These are phyloP conservation scores for Coniochaeta ligniaria DNA, from an alignment of 2,329 filamentous ascomycete genomes.

Conservation along the genomic window DNA sequence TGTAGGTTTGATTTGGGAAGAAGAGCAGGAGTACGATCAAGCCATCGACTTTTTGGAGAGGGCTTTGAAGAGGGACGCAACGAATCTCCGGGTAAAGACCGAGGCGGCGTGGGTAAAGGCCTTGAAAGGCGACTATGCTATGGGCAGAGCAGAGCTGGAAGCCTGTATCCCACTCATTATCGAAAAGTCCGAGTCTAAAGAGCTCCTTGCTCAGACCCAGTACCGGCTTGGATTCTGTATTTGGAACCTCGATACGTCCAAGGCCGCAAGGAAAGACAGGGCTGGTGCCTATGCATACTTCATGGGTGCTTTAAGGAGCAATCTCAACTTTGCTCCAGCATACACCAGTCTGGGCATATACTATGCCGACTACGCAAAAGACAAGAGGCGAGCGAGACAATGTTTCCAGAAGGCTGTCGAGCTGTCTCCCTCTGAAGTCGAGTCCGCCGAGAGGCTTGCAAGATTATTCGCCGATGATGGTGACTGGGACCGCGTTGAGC, in stretches of 20 bases:
- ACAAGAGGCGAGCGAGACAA: constrained; percentile 77
- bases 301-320: constrained; percentile 74
- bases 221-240: constrained; percentile 83
- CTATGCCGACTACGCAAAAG: constrained; percentile 85
- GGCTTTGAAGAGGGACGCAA: constrained; percentile 64
- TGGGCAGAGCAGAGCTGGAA: constrained; percentile 63
- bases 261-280: constrained; percentile 68
- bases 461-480: constrained; percentile 79
- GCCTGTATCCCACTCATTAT: constrained; percentile 60
- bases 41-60: constrained; percentile 75
- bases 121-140: constrained; percentile 66
- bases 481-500: constrained; percentile 95
- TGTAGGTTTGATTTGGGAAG: constrained; percentile 84
- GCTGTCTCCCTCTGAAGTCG: constrained; percentile 76
- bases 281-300: constrained; percentile 75
- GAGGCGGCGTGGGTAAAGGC: constrained; percentile 93
- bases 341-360: constrained; percentile 89
- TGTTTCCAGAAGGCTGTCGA: constrained; percentile 98
- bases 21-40: constrained; percentile 79
- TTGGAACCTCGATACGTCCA: constrained; percentile 76
- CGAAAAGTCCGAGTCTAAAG: constrained; percentile 49
- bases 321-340: constrained; percentile 80
- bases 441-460: constrained; percentile 81
- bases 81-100: constrained; percentile 71
- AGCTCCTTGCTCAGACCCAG: constrained; percentile 77